Evolutionary conservation across 2,329 filamentous ascomycete species (phyloP), one percentile per base, ranked within the genome.

Genomic region (Diaporthe vexans): DNA sequence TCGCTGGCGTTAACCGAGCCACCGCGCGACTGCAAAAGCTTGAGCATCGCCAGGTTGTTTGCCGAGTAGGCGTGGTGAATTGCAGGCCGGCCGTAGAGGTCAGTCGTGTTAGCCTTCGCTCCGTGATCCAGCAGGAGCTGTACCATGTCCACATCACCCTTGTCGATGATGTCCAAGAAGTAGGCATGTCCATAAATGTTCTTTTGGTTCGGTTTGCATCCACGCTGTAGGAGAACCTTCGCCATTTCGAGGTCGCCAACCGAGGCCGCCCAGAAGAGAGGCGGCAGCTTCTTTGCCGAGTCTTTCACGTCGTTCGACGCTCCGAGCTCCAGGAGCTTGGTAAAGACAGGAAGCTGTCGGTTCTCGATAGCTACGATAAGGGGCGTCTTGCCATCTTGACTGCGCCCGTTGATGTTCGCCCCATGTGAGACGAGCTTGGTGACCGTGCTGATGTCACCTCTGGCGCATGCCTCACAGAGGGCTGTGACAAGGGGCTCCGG

Each of bases 241-340:
- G 63, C 46, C 46, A 71, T 76, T 6, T 61, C 15, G n/a, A 77
- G 52, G 37, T 74, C 72, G 5, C 76, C 76, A 13, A 61, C 73
- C 15, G 73, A 69, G 4, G 78, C 76, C 15, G 79, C 76, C 61
- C 77, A 77, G 70, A 78, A 80, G 7, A 81, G 73, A 15, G 78
- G 77, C 6, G 78, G 77, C 7, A 78, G 78, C 19, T 76, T 78
- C 1, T 74, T 74, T 21, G 77, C 77, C 10, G 74, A 76, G 59
- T 78, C 76, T 15, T 73, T 76, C 37, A 76, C 56, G 9, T 74
- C 67, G 21, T 75, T 75, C 46, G 81, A 80, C 1, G 80, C 83
- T 0, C 82, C 84, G 0, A 80, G 76, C 0, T 78, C 76, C 21
- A 86, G 65, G 0, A 86, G 81, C 19, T 83, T 78, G 74, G 46